A percentile compares a stretch with the other conserved stretches of the same genome.
phyloP scores from a whole-genome alignment of 495 filamentous ascomycete species.

The Hypoxylon fragiforme region DNA sequence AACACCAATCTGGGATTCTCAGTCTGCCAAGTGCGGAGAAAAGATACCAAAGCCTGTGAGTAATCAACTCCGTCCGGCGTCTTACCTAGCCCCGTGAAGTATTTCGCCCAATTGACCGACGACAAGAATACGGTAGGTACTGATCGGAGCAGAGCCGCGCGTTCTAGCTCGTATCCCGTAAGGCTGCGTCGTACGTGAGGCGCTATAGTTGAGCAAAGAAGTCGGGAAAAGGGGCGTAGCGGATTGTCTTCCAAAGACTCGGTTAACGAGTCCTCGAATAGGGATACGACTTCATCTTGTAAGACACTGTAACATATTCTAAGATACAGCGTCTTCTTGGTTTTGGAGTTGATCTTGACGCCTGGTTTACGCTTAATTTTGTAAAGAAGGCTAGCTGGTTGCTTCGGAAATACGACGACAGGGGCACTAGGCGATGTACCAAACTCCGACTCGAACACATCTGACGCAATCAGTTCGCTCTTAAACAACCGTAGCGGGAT shows the following conservation, averaged over 20 bases:
- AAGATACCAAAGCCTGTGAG: slow-evolving; percentile 34
- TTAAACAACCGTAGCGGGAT: slow-evolving; percentile 74
- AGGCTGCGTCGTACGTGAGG: slow-evolving; percentile 55
- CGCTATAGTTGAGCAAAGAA: slow-evolving; percentile 54
- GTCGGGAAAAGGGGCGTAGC: slow-evolving; percentile 49
- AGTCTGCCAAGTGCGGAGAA: slow-evolving; percentile 45
- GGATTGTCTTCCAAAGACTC: slow-evolving; percentile 45
- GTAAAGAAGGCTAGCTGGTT: slow-evolving; percentile 82
- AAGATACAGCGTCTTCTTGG: slow-evolving; percentile 62
- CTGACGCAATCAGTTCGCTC: slow-evolving; percentile 70
- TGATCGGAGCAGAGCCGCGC: slow-evolving; percentile 55
- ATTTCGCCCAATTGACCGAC: slow-evolving; percentile 44
- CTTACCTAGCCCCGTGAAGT: slow-evolving; percentile 49
- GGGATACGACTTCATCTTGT: slow-evolving; percentile 65
- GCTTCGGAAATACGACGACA: slow-evolving; percentile 73
- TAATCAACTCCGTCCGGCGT: slow-evolving; percentile 31
- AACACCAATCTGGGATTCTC: slow-evolving; percentile 42
- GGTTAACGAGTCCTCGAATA: slow-evolving; percentile 45
- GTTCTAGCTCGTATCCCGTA: slow-evolving; percentile 63
- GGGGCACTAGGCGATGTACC: slow-evolving; percentile 57
- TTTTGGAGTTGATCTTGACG: slow-evolving; percentile 39
- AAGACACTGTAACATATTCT: slow-evolving; percentile 77
- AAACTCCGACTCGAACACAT: slow-evolving; percentile 66
- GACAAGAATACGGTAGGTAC: slow-evolving; percentile 46
- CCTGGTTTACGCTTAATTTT: slow-evolving; percentile 62